A percentile compares a stretch with the other conserved stretches of the same genome.
Evolutionary conservation across 441 rosid species (phyloP).

Genomic region (Euphorbia celastroides): DNA sequence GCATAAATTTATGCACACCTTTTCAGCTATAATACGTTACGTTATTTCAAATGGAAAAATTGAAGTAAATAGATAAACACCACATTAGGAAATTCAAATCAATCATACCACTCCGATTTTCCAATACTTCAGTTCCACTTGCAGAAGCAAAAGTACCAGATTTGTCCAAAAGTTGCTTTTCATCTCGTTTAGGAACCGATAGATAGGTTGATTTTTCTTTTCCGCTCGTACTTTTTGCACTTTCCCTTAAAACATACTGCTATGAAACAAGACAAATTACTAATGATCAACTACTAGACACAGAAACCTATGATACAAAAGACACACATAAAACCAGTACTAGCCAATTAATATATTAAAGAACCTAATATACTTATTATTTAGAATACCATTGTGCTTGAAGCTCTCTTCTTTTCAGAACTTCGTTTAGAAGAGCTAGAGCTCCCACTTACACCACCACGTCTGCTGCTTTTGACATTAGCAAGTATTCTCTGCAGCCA

Average conservation of each 20-base stretch:
- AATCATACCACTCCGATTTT: slow-evolving; percentile 46
- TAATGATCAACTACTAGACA: slow-evolving; percentile 5
- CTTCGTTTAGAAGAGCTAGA: slow-evolving; percentile 50
- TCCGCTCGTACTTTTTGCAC: slow-evolving; percentile 36
- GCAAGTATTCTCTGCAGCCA: slow-evolving; percentile 44
- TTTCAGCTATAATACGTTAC: neutral
- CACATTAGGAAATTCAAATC: neutral
- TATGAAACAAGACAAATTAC: slow-evolving; percentile 20
- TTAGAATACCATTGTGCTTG: slow-evolving; percentile 45
- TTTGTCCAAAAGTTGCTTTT: slow-evolving; percentile 38
- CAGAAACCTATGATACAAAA: neutral
- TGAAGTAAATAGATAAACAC: neutral
- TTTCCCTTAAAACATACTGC: slow-evolving; percentile 57
- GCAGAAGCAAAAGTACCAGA: slow-evolving; percentile 27
- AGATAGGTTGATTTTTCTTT: slow-evolving; percentile 47
- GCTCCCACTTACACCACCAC: slow-evolving; percentile 44
- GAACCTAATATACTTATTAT: neutral
- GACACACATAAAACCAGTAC: neutral
- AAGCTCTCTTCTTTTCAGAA: slow-evolving; percentile 54
- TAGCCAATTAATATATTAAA: neutral
- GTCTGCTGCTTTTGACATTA: slow-evolving; percentile 48
- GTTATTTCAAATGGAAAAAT: neutral
- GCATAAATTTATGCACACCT: neutral
- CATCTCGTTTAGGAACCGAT: slow-evolving; percentile 44
- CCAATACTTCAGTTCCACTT: slow-evolving; percentile 35